Percentiles rank a stretch among this genome's conserved stretches.
phyloP scores from a whole-genome alignment of 140 eudicot genomes.

The Cichorium intybus region DNA sequence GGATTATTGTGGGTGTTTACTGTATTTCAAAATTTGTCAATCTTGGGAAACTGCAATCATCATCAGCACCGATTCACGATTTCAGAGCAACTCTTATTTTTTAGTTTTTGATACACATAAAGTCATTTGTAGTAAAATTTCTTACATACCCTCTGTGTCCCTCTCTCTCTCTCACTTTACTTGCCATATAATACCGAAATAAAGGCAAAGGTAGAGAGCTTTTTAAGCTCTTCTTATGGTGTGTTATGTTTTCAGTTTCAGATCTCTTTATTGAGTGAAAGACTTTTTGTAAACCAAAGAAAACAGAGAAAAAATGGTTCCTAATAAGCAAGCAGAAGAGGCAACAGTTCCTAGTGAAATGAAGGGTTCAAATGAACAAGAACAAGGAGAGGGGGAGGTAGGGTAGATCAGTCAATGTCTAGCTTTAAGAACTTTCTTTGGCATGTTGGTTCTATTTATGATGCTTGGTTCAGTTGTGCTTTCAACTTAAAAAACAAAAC shows the following conservation, averaged over 20 bases:
- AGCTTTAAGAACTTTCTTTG: slow-evolving; percentile 60
- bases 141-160: slow-evolving; percentile 7
- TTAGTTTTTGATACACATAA: slow-evolving; percentile 11
- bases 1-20: neutral
- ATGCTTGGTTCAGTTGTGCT: slow-evolving; percentile 91
- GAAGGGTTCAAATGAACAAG: slow-evolving; percentile 42
- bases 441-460: slow-evolving; percentile 88
- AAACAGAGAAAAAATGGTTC: slow-evolving; percentile 36
- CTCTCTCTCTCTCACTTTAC: slow-evolving; percentile 15
- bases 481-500: too few species aligned
- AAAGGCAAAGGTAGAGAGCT: slow-evolving; percentile 17
- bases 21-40: slow-evolving; percentile 5
- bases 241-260: slow-evolving; percentile 25
- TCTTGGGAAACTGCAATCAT: slow-evolving; percentile 25
- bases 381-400: slow-evolving; percentile 32
- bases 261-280: slow-evolving; percentile 23
- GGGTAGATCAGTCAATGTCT: slow-evolving; percentile 45
- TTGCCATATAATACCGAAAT: slow-evolving; percentile 24
- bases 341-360: slow-evolving; percentile 43
- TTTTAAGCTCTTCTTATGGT: slow-evolving; percentile 19
- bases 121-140: neutral
- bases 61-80: slow-evolving; percentile 16
- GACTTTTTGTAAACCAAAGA: neutral
- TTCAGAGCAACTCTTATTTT: neutral
- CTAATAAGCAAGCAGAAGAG: slow-evolving; percentile 56